Conservation (phyloP, 2,329 filamentous ascomycete species). For the Eutypa lata region DNA sequence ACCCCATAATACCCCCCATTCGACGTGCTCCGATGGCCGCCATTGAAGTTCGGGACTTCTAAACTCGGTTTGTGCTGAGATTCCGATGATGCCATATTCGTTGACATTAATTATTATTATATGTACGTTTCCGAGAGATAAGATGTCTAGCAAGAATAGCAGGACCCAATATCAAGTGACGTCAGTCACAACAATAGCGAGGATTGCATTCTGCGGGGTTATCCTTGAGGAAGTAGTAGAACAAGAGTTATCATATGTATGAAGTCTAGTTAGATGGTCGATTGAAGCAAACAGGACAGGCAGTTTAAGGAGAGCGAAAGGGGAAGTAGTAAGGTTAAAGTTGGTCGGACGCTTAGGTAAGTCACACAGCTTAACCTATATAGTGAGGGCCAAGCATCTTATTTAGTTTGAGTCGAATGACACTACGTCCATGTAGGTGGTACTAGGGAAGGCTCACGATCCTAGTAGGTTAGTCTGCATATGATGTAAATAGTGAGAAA, state of each 20-base stretch:
- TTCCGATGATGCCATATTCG: neutral
- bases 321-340: too few species aligned
- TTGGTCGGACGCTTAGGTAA: too few species aligned
- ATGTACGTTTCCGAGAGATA: neutral
- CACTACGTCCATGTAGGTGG: too few species aligned
- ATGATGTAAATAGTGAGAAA: too few species aligned
- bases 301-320: too few species aligned
- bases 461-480: too few species aligned
- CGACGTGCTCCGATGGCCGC: slow-evolving; percentile 1
- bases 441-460: too few species aligned
- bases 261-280: neutral
- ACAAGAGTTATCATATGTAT: neutral
- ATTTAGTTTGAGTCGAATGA: too few species aligned
- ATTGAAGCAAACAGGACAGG: neutral
- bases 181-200: neutral
- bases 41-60: slow-evolving; percentile 5
- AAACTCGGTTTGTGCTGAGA: neutral
- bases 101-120: neutral
- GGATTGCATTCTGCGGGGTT: neutral
- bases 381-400: too few species aligned
- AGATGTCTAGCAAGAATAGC: neutral
- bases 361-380: too few species aligned
- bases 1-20: slow-evolving; percentile 16
- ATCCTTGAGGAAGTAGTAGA: neutral
- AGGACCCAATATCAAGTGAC: neutral